Conservation (phyloP, 2,329 filamentous ascomycete species). For the Setomelanomma holmii region DNA sequence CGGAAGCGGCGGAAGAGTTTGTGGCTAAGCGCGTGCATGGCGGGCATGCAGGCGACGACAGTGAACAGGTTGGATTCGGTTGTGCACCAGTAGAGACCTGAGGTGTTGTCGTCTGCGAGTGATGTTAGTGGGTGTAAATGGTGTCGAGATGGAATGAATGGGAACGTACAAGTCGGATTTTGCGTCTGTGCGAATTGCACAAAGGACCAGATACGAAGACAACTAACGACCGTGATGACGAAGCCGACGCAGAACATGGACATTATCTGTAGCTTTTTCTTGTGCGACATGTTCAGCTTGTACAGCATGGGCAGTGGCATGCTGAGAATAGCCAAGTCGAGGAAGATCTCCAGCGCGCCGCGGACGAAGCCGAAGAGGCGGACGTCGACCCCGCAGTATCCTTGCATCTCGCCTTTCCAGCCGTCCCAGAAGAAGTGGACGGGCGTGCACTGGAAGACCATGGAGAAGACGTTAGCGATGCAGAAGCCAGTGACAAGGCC, state of each 20-base stretch:
- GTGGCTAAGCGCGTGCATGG: constrained; percentile 28
- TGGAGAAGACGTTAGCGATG: constrained; percentile 33
- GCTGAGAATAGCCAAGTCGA: constrained; percentile 33
- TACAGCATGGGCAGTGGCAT: constrained; percentile 31
- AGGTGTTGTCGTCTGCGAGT: constrained; percentile 31
- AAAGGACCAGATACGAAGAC: constrained; percentile 27
- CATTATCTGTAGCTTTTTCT: constrained; percentile 38
- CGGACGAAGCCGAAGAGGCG: constrained; percentile 48
- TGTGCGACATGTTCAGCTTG: constrained; percentile 30
- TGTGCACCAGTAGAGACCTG: constrained; percentile 34
- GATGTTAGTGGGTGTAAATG: not conserved
- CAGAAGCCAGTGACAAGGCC: constrained; percentile 31
- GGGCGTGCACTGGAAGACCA: constrained; percentile 49
- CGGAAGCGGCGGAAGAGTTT: constrained; percentile 17
- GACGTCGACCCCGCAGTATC: constrained; percentile 46
- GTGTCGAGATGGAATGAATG: too few species aligned
- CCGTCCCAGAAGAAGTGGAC: constrained; percentile 50
- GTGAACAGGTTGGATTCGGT: constrained; percentile 36
- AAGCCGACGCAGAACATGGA: constrained; percentile 38
- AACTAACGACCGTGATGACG: constrained; percentile 33
- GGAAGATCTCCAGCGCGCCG: constrained; percentile 36
- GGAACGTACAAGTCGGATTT: constrained; percentile 33
- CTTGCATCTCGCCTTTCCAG: constrained; percentile 47
- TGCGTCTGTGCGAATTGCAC: constrained; percentile 25
- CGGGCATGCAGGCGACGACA: constrained; percentile 39